Base-by-base conservation (phyloP, 148 eudicot genomes). In the Oxyria digyna region DNA sequence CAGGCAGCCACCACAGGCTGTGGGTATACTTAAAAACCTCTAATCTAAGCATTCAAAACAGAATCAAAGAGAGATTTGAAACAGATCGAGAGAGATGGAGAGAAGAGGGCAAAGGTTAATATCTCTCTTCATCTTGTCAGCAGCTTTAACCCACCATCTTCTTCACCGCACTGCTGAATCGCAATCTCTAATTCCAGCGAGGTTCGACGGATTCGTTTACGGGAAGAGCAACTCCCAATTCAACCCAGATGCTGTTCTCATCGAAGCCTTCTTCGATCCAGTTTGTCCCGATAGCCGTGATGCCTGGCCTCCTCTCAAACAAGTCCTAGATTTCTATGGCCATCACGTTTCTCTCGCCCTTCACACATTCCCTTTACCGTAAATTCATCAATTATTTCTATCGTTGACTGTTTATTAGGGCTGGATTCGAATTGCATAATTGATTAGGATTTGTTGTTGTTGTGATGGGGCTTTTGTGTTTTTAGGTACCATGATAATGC, bases 261-360 rank as follows among this genome's bases (percentile, higher is more conserved):
- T 92, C 24, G 98, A 92, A 63, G 98, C 94, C 1, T 92, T 92
- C 75, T 80, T 87, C 24, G 98, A 92, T 73, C 96, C 98, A 6
- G 91, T 92, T 54, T 92, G 98, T 81, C 98, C 98, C 3, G 96
- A 92, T 57, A 80, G 83, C 67, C 78, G 94, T 1, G 96, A 92
- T 66, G 68, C 96, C 18, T 92, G 98, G 98, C 85, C 88, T 42
- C 94, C 88, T 67, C 89, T 89, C 5, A 89, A 89, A 67, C 79
- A 71, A 75, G 84, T 82, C 11, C 77, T 93, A n/a, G 40, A 73
- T 0, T 59, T 73, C 41, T 89, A 89, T 72, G 88, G 78, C 54
- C 67, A 84, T 45, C 73, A 73, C 8, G 75, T 89, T 3, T 79
- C 89, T 42, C 87, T 93, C 26, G 40, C 81, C 20, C 72, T 86